Base-by-base conservation (phyloP, 1,284 basidiomycete species). In the Tetrapyrgos nigripes region DNA sequence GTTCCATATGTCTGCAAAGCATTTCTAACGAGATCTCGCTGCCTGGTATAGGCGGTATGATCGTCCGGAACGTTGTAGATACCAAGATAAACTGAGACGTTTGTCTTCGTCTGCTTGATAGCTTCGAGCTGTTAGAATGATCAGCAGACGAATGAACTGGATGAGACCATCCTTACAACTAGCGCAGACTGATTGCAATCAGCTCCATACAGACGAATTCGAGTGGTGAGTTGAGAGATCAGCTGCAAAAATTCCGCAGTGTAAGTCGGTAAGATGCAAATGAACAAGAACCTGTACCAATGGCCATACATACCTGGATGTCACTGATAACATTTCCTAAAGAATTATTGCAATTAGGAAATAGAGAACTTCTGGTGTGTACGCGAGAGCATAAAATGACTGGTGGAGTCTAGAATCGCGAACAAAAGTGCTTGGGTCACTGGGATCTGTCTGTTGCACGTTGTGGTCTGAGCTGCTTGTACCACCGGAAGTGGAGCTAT, bases 21-120 rank as follows among this genome's bases (percentile, higher is more conserved):
- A 10, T 79, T 74, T 60, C 86, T 76, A 61, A 97, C 84, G 33
- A 79, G 77, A 59, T 83, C 80, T 37, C 86, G 83, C 75, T 98
- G 96, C 48, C 90, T 82, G 1, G 73, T 64, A 71, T 94, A 97
- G 2, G 90, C 88, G 0, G 80, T 76, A 27, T 82, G 77, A 62
- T 90, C 87, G 53, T 81, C 84, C 35, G 89, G 70, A 10, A 80
- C 65, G 27, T 82, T 81, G 72, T 89, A 98, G 67, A 93, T 93
- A 28, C 89, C 96, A n/a, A 95, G 81, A 75, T 81, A 97, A 14
- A 98, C 91, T 10, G 77, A 79, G 85, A 98, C 83, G 75, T 97
- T 83, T 55, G 94, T 92, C 73, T 97, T 93, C 50, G 95, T 97
- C 67, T 89, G 86, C 68, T 91, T 80, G 71, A 99, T 93, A 1